phyloP scores from a whole-genome alignment of 495 filamentous ascomycete genomes.

The Podospora pseudoanserina region DNA sequence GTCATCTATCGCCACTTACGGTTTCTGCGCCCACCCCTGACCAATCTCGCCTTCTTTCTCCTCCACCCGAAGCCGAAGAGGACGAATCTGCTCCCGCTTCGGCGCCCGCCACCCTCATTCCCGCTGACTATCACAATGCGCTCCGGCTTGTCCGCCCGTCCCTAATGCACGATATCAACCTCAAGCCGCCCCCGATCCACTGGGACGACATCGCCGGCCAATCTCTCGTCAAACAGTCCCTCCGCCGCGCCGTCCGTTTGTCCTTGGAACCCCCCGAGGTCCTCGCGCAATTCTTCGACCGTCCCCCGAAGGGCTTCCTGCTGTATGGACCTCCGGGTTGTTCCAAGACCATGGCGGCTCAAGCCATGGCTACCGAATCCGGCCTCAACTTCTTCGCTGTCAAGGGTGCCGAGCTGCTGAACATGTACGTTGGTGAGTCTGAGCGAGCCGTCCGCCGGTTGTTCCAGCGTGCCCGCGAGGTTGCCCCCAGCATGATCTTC shows the following conservation, averaged over 20 bases:
- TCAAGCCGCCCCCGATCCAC: constrained; percentile 79
- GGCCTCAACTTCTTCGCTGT: constrained; percentile 94
- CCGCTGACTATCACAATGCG: constrained; percentile 43
- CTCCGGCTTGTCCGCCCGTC: constrained; percentile 60
- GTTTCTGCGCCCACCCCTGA: background rate
- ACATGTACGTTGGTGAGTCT: constrained; percentile 97
- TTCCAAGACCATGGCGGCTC: constrained; percentile 90
- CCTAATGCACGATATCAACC: constrained; percentile 84
- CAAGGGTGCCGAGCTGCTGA: constrained; percentile 92
- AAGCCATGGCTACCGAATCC: constrained; percentile 87
- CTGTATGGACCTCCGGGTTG: constrained; percentile 95
- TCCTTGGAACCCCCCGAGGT: constrained; percentile 50
- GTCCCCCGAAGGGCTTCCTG: constrained; percentile 73
- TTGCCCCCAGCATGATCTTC: constrained; percentile 90
- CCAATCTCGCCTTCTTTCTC: constrained; percentile 3
- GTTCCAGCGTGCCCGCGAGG: constrained; percentile 81
- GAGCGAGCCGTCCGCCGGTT: constrained; percentile 85
- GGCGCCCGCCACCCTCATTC: constrained; percentile 20
- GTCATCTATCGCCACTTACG: background rate
- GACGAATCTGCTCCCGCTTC: background rate
- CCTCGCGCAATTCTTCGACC: constrained; percentile 47
- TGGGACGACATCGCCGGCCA: constrained; percentile 93
- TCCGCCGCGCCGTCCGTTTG: constrained; percentile 35
- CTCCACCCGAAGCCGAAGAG: constrained; percentile 7
- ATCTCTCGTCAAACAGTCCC: constrained; percentile 66